Conservation (phyloP, 2,329 filamentous ascomycete species). For the Stemphylium beticola region DNA sequence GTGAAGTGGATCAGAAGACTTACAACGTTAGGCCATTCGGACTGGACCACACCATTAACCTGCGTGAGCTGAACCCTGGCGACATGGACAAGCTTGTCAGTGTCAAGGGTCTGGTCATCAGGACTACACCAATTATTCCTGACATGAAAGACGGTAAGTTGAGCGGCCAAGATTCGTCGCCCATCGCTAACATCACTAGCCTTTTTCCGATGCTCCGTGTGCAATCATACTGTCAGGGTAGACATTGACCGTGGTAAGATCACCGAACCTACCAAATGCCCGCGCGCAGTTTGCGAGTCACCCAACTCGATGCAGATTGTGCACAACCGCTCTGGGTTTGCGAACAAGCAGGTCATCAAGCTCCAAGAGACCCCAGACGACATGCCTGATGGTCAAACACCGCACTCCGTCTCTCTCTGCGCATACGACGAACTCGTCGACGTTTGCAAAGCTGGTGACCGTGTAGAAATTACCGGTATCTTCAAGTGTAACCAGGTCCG, state of each 20-base stretch:
- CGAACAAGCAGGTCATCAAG: constrained; percentile 99
- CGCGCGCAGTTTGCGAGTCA: constrained; percentile 77
- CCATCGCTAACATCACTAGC: constrained; percentile 56
- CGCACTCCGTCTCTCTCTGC: constrained; percentile 94
- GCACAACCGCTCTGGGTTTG: constrained; percentile 92
- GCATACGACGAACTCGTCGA: constrained; percentile 97
- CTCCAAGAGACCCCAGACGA: constrained; percentile 96
- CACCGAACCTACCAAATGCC: constrained; percentile 88
- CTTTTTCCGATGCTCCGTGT: constrained; percentile 94
- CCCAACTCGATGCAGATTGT: constrained; percentile 98
- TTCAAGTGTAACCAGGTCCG: constrained; percentile 94
- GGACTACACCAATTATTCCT: constrained; percentile 93
- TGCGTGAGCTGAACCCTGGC: constrained; percentile 92
- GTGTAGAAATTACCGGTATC: constrained; percentile 93
- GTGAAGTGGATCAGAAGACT: constrained; percentile 77
- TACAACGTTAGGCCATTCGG: constrained; percentile 92
- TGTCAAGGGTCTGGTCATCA: constrained; percentile 94
- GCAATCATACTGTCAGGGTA: constrained; percentile 88
- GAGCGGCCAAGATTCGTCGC: not conserved
- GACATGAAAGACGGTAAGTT: constrained; percentile 86
- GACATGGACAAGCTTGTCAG: constrained; percentile 97
- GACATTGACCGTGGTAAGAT: constrained; percentile 96
- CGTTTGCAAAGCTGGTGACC: constrained; percentile 96
- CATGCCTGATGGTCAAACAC: constrained; percentile 93
- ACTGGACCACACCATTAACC: constrained; percentile 83